Evolutionary conservation across 306 rosid species (phyloP).

Genomic region (Alnus rubra): DNA sequence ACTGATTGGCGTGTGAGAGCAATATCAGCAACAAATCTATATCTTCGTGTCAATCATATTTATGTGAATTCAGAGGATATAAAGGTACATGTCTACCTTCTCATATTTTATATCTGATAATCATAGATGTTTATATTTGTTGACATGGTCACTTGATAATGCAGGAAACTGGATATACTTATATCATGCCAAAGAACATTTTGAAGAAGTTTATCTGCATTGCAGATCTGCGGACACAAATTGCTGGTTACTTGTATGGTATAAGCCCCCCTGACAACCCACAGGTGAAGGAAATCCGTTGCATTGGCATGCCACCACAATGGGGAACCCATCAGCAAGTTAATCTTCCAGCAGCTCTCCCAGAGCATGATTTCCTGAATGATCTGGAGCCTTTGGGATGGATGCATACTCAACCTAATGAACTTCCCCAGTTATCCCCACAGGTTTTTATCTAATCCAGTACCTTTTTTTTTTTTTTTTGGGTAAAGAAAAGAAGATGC

Average conservation of each 20-base stretch:
- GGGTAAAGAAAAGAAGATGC: neutral
- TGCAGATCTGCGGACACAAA: conserved; percentile 96
- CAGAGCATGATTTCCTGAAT: conserved; percentile 93
- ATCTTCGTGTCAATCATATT: conserved; percentile 96
- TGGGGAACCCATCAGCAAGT: conserved; percentile 99
- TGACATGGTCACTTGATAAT: conserved; percentile 29
- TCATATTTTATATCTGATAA: neutral
- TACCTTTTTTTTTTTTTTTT: neutral
- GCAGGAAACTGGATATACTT: conserved; percentile 99
- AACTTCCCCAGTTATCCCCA: conserved; percentile 95
- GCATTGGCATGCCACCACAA: conserved; percentile 97
- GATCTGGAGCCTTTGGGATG: conserved; percentile 99
- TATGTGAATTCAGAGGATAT: conserved; percentile 98
- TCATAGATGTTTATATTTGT: neutral
- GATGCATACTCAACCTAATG: conserved; percentile 99
- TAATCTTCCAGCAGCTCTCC: conserved; percentile 89
- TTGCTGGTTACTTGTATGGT: conserved; percentile 94
- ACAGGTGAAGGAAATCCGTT: conserved; percentile 95
- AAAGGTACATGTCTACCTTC: conserved; percentile 49
- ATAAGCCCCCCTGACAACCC: conserved; percentile 98
- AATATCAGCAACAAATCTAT: conserved; percentile 92
- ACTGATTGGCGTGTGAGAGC: conserved; percentile 99
- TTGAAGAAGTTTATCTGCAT: conserved; percentile 96
- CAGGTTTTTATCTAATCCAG: conserved; percentile 53
- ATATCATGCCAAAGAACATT: conserved; percentile 97